phyloP scores from a whole-genome alignment of 257 asterid species.

The Voacanga thouarsii region DNA sequence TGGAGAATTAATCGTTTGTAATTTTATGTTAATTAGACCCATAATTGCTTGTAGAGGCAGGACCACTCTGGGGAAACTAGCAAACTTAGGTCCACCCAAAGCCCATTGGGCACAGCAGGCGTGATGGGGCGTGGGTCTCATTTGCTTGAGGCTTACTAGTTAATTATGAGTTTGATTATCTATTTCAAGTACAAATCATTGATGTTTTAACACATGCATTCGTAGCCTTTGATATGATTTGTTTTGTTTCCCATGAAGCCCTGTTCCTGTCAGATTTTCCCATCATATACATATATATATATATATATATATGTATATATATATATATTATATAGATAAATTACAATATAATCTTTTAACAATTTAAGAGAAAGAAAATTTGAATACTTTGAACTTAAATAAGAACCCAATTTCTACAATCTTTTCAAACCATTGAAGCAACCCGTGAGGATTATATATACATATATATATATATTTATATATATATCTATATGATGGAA shows the following conservation, averaged over 20 bases:
- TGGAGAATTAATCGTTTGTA: too few species aligned
- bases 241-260: not conserved
- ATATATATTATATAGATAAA: too few species aligned
- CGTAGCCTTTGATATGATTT: not conserved
- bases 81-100: constrained; percentile 20
- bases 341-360: too few species aligned
- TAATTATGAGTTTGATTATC: constrained; percentile 21
- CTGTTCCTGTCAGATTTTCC: not conserved
- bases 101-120: constrained; percentile 36
- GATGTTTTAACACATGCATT: constrained; percentile 29
- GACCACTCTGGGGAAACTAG: constrained; percentile 25
- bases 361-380: too few species aligned
- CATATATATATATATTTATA: too few species aligned
- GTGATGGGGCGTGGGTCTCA: constrained; percentile 30
- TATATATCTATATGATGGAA: too few species aligned
- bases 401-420: too few species aligned
- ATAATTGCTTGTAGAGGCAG: constrained; percentile 33
- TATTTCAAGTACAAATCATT: constrained; percentile 19
- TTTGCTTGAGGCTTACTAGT: constrained; percentile 15
- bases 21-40: not conserved
- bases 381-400: too few species aligned
- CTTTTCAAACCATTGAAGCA: too few species aligned
- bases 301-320: too few species aligned
- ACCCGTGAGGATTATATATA: too few species aligned
- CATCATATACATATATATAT: too few species aligned